phyloP scores from a whole-genome alignment of 1,284 basidiomycete species.

The Chiua sp. region DNA sequence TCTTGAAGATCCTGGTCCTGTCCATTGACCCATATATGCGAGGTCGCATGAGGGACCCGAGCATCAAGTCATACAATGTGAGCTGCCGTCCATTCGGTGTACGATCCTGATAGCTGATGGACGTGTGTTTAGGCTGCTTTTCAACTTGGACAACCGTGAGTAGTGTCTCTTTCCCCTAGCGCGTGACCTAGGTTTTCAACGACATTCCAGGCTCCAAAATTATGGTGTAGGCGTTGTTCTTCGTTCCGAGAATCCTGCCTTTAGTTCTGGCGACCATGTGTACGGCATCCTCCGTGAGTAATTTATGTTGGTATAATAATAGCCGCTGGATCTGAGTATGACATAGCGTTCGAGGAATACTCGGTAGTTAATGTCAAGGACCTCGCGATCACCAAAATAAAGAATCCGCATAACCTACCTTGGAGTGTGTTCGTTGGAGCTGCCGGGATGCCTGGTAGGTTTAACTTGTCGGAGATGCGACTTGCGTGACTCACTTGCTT shows the following conservation, averaged over 20 bases:
- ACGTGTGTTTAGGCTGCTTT: slow-evolving; percentile 12
- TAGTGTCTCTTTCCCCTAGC: not conserved
- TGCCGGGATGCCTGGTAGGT: slow-evolving; percentile 26
- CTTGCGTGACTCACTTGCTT: not conserved
- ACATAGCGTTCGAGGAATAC: slow-evolving; percentile 21
- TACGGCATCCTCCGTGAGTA: slow-evolving; percentile 19
- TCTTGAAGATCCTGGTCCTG: slow-evolving; percentile 43
- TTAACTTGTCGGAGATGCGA: not conserved
- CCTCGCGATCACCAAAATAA: slow-evolving; percentile 17
- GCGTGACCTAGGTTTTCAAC: not conserved
- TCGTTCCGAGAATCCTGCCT: slow-evolving; percentile 34
- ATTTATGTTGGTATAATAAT: slow-evolving; percentile 5
- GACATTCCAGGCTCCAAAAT: slow-evolving; percentile 7
- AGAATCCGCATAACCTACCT: slow-evolving; percentile 22
- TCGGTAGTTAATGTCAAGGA: slow-evolving; percentile 27
- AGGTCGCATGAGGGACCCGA: slow-evolving; percentile 34
- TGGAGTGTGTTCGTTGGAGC: slow-evolving; percentile 27
- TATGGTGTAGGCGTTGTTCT: slow-evolving; percentile 36
- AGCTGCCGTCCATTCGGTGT: not conserved
- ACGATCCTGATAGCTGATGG: not conserved
- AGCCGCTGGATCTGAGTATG: not conserved
- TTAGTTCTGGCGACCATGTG: slow-evolving; percentile 27
- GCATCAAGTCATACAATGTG: slow-evolving; percentile 16
- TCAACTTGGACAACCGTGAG: slow-evolving; percentile 20
- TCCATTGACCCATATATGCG: slow-evolving; percentile 48